Evolutionary conservation across 345 rosid genomes (phyloP).

Genomic region (Populus tremula): DNA sequence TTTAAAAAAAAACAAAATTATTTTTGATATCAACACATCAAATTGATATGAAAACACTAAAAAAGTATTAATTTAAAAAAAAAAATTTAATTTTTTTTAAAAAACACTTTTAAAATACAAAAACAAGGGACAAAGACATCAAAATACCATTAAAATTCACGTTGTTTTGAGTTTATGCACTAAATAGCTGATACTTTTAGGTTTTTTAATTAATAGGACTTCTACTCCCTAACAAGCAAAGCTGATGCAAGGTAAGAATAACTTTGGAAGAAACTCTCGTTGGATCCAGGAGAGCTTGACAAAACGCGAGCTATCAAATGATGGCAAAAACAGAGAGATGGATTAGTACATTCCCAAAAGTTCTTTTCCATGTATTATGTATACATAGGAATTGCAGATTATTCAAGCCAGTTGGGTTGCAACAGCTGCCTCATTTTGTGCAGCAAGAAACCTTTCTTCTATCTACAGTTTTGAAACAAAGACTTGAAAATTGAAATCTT

Average conservation of each 20-base stretch:
- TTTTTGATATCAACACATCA: too few relatives aligned
- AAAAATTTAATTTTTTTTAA: too few relatives aligned
- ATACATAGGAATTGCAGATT: not conserved
- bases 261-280: not conserved
- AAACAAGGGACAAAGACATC: too few relatives aligned
- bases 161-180: too few relatives aligned
- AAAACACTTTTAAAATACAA: too few relatives aligned
- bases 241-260: not conserved
- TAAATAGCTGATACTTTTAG: too few relatives aligned
- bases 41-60: too few relatives aligned
- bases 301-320: not conserved
- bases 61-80: too few relatives aligned
- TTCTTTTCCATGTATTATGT: not conserved
- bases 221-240: not conserved
- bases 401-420: slow-evolving; percentile 7
- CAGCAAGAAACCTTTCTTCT: not conserved
- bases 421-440: not conserved
- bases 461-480: not conserved
- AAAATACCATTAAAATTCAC: too few relatives aligned
- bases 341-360: not conserved
- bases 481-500: not conserved
- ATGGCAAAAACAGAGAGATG: not conserved
- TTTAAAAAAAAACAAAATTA: too few relatives aligned
- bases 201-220: not conserved
- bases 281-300: not conserved